Evolutionary conservation across 108 stramenopile species (phyloP), one percentile per base, ranked within the genome.

Genomic region (Discostella stelligeroides): DNA sequence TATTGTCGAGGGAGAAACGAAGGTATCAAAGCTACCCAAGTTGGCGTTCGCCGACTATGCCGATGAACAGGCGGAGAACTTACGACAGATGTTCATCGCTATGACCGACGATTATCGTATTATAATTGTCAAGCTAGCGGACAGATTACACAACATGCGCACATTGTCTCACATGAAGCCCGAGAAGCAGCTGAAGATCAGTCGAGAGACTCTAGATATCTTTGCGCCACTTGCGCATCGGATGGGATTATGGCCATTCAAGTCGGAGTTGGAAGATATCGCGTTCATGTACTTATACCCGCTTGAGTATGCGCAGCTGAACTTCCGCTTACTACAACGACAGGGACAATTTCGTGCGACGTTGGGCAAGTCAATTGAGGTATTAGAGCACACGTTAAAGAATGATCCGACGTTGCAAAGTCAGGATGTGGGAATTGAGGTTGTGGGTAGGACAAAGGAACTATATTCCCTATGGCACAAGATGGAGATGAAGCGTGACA

Each of bases 241-340:
- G 17, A 92, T 98, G 92, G 97, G 97, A 24, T 88, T 98, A n/a
- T 95, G 95, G 95, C 92, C 93, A 48, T 94, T 97, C 81, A 97
- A 97, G 73, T 83, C 86, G 4, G 98, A 97, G 57, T 76, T 98
- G 46, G 97, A 98, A 80, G 97, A 98, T 68, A 92, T 85, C n/a
- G 88, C 95, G 0, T 98, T 98, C 75, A 86, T 90, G 83, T 94
- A 95, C 64, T 70, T 98, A 48, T 97, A 97, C 70, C 98, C 98
- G 0, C 68, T 82, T 45, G 94, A 98, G 72, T 94, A 94, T 82
- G 87, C 88, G 48, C 77, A 88, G 70, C 69, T 97, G 66, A 92
- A 88, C 66, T 70, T 85, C 28, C 66, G 82, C 24, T 54, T 95
- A 54, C 68, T 68, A 11, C 76, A 78, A 63, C 90, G 89, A 50